These are phyloP conservation scores for Macrophomina tecta DNA, from an alignment of 2,329 filamentous ascomycete species.

Conservation along the genomic window DNA sequence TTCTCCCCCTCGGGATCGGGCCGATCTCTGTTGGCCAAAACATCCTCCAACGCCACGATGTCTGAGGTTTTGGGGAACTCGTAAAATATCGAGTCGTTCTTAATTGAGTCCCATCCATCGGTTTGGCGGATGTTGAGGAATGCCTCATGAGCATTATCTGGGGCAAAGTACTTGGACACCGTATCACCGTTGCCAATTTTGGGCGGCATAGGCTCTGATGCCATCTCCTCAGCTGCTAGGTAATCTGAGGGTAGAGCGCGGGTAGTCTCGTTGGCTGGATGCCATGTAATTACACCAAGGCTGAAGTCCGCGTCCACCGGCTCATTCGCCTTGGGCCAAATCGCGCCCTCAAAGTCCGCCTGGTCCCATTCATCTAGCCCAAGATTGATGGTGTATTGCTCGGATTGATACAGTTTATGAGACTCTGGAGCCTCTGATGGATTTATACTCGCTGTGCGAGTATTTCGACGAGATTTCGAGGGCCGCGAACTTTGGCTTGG, in stretches of 20 bases:
- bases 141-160: conserved; percentile 51
- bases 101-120: conserved; percentile 56
- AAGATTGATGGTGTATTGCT: conserved; percentile 37
- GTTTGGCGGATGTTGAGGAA: conserved; percentile 56
- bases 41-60: conserved; percentile 51
- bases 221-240: conserved; percentile 47
- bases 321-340: conserved; percentile 53
- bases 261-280: conserved; percentile 50
- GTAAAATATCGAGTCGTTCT: conserved; percentile 57
- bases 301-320: conserved; percentile 52
- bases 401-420: conserved; percentile 26
- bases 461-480: conserved; percentile 21
- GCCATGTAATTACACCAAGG: conserved; percentile 53
- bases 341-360: conserved; percentile 50
- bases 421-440: conserved; percentile 15
- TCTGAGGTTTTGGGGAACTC: conserved; percentile 51
- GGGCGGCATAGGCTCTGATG: conserved; percentile 45
- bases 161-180: conserved; percentile 57
- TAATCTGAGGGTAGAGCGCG: conserved; percentile 52
- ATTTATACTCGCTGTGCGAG: conserved; percentile 18
- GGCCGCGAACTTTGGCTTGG: conserved; percentile 8
- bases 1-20: conserved; percentile 40
- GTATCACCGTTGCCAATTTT: conserved; percentile 50
- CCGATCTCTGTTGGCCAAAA: conserved; percentile 48
- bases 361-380: conserved; percentile 50